Percentiles rank a stretch among this genome's conserved stretches.
Evolutionary conservation across 2,329 filamentous ascomycete genomes (phyloP).

Genomic region (Aspergillus texensis): DNA sequence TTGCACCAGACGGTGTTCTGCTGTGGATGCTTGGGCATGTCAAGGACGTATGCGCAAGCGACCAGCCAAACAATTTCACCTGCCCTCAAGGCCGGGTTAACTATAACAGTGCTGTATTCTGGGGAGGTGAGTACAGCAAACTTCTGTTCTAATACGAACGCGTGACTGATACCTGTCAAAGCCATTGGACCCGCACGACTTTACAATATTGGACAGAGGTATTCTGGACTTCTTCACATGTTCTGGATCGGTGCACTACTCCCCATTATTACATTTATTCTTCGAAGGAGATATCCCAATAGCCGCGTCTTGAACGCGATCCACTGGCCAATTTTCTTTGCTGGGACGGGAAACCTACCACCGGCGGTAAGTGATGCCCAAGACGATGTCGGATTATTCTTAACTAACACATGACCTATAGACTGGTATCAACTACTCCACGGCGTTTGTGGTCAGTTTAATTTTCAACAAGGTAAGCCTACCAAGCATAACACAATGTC

Average conservation of each 20-base stretch:
- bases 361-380: constrained; percentile 19
- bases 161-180: not conserved
- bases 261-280: constrained; percentile 50
- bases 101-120: constrained; percentile 50
- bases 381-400: not conserved
- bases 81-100: constrained; percentile 51
- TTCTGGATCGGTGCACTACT: constrained; percentile 53
- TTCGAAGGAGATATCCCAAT: constrained; percentile 62
- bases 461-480: constrained; percentile 36
- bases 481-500: not conserved
- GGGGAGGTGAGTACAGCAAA: constrained; percentile 37
- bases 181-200: constrained; percentile 52
- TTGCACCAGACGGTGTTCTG: constrained; percentile 34
- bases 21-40: constrained; percentile 40
- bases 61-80: constrained; percentile 49
- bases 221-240: constrained; percentile 50
- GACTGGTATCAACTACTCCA: constrained; percentile 29
- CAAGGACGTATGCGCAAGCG: constrained; percentile 40
- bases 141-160: not conserved
- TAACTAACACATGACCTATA: not conserved
- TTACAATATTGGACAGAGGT: constrained; percentile 50
- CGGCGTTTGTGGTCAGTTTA: constrained; percentile 30
- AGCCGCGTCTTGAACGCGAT: constrained; percentile 34
- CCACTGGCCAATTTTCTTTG: constrained; percentile 32
- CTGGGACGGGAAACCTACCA: constrained; percentile 28